phyloP scores from a whole-genome alignment of 805 yeast genomes.

The Ogataea wickerhamii region DNA sequence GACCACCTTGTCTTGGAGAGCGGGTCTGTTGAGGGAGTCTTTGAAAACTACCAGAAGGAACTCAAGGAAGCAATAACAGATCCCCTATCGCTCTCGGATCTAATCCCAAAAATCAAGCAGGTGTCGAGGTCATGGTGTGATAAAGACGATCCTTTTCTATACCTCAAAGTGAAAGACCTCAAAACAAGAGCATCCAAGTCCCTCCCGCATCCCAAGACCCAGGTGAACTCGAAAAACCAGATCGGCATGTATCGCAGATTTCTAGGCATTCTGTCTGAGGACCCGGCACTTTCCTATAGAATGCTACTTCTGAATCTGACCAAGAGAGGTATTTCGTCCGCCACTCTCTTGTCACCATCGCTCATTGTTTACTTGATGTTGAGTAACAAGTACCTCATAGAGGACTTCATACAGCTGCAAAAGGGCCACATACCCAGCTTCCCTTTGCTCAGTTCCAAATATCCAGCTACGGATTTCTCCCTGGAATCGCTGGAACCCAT shows the following conservation, averaged over 20 bases:
- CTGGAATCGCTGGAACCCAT: slow-evolving; percentile 1
- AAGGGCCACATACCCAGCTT: slow-evolving; percentile 44
- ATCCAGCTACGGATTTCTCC: slow-evolving; percentile 16
- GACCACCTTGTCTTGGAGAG: slow-evolving; percentile 42
- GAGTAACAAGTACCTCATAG: slow-evolving; percentile 33
- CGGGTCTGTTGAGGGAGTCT: slow-evolving; percentile 11
- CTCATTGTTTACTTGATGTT: slow-evolving; percentile 38
- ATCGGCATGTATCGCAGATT: slow-evolving; percentile 56
- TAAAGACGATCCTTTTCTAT: slow-evolving; percentile 22
- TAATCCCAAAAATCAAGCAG: slow-evolving; percentile 12
- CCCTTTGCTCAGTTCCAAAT: slow-evolving; percentile 26
- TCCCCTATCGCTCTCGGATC: slow-evolving; percentile 19
- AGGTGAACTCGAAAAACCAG: slow-evolving; percentile 52
- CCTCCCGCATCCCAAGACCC: slow-evolving; percentile 52
- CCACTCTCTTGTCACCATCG: slow-evolving; percentile 43
- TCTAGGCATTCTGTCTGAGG: slow-evolving; percentile 35
- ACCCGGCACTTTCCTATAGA: slow-evolving; percentile 34
- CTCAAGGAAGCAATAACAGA: slow-evolving; percentile 6
- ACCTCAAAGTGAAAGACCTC: slow-evolving; percentile 48
- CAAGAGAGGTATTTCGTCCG: slow-evolving; percentile 46
- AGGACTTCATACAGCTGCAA: slow-evolving; percentile 44
- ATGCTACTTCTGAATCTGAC: slow-evolving; percentile 44
- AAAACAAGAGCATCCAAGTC: slow-evolving; percentile 50
- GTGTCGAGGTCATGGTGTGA: slow-evolving; percentile 27
- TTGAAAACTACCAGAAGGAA: slow-evolving; percentile 23